phyloP scores from a whole-genome alignment of 768 basidiomycete genomes.

The Serpula lacrymans region DNA sequence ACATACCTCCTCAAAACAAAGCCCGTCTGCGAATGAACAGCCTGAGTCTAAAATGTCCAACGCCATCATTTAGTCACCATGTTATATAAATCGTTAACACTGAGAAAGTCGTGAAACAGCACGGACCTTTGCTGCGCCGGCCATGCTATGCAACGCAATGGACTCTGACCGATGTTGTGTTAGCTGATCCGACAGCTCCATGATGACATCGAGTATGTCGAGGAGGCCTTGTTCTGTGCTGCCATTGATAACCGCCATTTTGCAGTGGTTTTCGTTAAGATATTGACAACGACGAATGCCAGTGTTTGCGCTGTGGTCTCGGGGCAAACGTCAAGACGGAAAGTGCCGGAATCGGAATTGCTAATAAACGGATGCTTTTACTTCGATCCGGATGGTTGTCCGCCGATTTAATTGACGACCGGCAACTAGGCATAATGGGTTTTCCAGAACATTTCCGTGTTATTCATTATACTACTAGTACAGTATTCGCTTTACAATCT shows the following conservation, averaged over 20 bases:
- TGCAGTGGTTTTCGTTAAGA: too few species aligned
- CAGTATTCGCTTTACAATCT: too few species aligned
- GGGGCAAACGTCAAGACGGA: background rate
- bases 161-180: slow-evolving; percentile 74
- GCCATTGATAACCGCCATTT: slow-evolving; percentile 58
- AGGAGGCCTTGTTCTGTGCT: slow-evolving; percentile 54
- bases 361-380: too few species aligned
- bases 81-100: background rate
- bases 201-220: slow-evolving; percentile 64
- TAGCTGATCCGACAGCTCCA: slow-evolving; percentile 82
- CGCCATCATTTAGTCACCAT: slow-evolving; percentile 3
- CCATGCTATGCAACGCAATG: slow-evolving; percentile 66
- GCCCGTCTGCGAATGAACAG: slow-evolving; percentile 86
- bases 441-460: too few species aligned
- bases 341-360: background rate
- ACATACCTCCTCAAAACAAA: slow-evolving; percentile 82
- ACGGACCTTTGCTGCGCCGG: slow-evolving; percentile 76
- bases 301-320: too few species aligned
- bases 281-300: too few species aligned
- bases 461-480: too few species aligned
- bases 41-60: slow-evolving; percentile 76
- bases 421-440: too few species aligned
- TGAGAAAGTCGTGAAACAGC: background rate
- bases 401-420: too few species aligned
- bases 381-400: too few species aligned